phyloP scores from a whole-genome alignment of 2,329 filamentous ascomycete species.

The Acarospora socialis region DNA sequence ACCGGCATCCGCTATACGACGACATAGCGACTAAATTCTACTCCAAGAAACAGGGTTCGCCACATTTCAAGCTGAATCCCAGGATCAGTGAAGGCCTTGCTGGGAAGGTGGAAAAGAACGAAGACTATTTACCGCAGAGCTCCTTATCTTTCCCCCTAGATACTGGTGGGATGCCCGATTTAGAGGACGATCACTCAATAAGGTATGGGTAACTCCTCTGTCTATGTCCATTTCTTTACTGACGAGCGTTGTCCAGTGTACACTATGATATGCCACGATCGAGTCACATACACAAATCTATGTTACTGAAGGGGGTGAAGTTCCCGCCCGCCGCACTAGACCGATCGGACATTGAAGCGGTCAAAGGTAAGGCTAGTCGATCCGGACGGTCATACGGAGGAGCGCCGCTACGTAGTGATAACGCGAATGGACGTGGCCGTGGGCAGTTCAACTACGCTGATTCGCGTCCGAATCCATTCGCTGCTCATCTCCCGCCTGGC shows the following conservation, averaged over 20 bases:
- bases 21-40: constrained; percentile 78
- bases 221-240: constrained; percentile 12
- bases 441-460: constrained; percentile 41
- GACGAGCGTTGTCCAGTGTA: constrained; percentile 43
- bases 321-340: constrained; percentile 59
- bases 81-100: constrained; percentile 62
- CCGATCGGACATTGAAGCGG: constrained; percentile 57
- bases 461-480: constrained; percentile 19
- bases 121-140: constrained; percentile 71
- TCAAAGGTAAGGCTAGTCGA: constrained; percentile 50
- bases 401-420: constrained; percentile 40
- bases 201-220: constrained; percentile 41
- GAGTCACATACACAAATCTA: constrained; percentile 71
- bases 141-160: constrained; percentile 65
- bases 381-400: constrained; percentile 58
- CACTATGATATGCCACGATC: constrained; percentile 69
- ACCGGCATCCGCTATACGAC: constrained; percentile 72
- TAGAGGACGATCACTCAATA: constrained; percentile 77
- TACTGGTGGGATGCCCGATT: constrained; percentile 53
- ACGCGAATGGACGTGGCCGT: constrained; percentile 19
- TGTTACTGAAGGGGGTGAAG: constrained; percentile 74
- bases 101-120: constrained; percentile 68
- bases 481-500: constrained; percentile 16
- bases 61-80: constrained; percentile 59
- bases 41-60: constrained; percentile 63